Percentiles rank a stretch among this genome's conserved stretches.
phyloP scores from a whole-genome alignment of 257 asterid species.

The Nicotiana otophora region DNA sequence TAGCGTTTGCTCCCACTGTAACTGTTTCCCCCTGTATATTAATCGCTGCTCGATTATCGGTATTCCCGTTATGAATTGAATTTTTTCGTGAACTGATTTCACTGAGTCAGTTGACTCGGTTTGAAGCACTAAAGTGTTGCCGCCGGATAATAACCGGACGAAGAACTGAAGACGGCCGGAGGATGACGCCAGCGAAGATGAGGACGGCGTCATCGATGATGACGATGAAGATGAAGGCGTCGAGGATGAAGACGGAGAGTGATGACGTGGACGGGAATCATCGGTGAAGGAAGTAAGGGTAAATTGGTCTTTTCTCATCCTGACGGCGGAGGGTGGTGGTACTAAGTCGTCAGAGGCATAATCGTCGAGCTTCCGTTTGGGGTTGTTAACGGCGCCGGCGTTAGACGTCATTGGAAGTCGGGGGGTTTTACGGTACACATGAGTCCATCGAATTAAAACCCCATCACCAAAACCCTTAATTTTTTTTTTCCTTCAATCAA shows the following conservation, averaged over 20 bases:
- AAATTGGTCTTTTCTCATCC: conserved; percentile 64
- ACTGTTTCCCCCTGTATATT: conserved; percentile 69
- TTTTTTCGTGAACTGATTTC: conserved; percentile 45
- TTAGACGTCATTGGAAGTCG: not conserved
- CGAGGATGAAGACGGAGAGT: conserved; percentile 25
- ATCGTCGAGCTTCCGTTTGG: conserved; percentile 78
- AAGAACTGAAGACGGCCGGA: conserved; percentile 62
- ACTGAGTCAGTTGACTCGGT: conserved; percentile 57
- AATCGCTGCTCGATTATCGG: conserved; percentile 64
- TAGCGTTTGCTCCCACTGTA: conserved; percentile 66
- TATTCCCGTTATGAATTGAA: conserved; percentile 46
- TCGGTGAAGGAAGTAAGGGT: conserved; percentile 32
- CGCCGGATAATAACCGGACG: conserved; percentile 59
- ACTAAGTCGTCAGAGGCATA: conserved; percentile 31
- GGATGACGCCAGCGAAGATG: conserved; percentile 1
- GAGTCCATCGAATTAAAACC: conserved; percentile 8
- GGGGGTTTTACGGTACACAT: not conserved
- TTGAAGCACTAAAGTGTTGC: conserved; percentile 48
- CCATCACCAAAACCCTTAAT: not conserved
- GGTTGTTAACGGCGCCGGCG: conserved; percentile 7
- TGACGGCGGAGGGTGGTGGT: conserved; percentile 10
- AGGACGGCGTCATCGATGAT: not conserved
- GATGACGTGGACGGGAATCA: conserved; percentile 11
- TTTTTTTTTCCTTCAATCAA: not conserved
- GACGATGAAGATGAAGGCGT: not conserved